Conservation (phyloP, 192 early-diverging fungal genomes). For the Allomyces arbusculus region DNA sequence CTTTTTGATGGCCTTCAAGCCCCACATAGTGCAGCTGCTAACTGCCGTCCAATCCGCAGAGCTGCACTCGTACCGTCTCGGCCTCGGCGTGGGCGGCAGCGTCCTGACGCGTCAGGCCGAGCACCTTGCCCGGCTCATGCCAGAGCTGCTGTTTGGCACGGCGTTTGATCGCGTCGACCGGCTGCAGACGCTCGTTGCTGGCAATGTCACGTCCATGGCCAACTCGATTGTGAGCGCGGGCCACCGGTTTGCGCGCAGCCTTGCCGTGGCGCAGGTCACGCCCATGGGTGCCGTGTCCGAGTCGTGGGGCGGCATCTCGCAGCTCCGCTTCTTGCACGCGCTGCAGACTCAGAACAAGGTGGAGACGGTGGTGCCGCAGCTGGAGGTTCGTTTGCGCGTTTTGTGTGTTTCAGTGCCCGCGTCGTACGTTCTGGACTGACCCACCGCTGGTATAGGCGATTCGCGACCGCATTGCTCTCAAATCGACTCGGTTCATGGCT, state of each 20-base stretch:
- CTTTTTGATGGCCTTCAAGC: too few relatives aligned
- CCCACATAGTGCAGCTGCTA: too few relatives aligned
- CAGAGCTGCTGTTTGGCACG: slow-evolving; percentile 47
- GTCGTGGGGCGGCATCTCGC: slow-evolving; percentile 34
- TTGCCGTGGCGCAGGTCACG: slow-evolving; percentile 40
- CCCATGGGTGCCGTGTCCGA: slow-evolving; percentile 27
- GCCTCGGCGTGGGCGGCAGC: slow-evolving; percentile 37
- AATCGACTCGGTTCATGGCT: too few relatives aligned
- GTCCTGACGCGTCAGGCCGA: slow-evolving; percentile 53
- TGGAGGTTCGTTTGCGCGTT: neutral
- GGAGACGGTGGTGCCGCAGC: slow-evolving; percentile 1
- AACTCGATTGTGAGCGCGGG: slow-evolving; percentile 66
- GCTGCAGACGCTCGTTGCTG: slow-evolving; percentile 51
- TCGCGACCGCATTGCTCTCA: too few relatives aligned
- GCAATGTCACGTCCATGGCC: slow-evolving; percentile 46
- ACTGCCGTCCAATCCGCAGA: too few relatives aligned
- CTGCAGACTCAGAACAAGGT: slow-evolving; percentile 12
- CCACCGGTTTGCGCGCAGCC: slow-evolving; percentile 55
- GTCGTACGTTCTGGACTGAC: too few relatives aligned
- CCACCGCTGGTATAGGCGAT: too few relatives aligned
- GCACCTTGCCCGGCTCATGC: slow-evolving; percentile 48
- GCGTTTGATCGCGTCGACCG: slow-evolving; percentile 49
- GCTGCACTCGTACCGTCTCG: slow-evolving; percentile 10
- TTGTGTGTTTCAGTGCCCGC: too few relatives aligned
- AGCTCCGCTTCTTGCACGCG: slow-evolving; percentile 62